Evolutionary conservation across 441 rosid genomes (phyloP).

Genomic region (Arabidopsis lyrata): DNA sequence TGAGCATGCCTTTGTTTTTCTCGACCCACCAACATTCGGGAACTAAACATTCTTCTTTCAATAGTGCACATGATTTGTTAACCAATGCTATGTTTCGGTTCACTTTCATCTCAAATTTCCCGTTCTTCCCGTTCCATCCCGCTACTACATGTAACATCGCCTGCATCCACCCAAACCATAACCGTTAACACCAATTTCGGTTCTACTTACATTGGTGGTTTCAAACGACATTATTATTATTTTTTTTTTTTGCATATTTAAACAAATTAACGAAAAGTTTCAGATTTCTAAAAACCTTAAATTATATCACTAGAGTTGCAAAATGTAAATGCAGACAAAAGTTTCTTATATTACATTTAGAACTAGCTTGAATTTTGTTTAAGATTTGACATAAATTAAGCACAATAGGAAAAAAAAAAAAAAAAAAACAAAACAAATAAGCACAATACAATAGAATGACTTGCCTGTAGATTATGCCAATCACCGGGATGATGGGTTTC

Average conservation of each 20-base stretch:
- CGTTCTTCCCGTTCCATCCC: constrained; percentile 70
- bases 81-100: constrained; percentile 84
- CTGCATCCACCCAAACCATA: constrained; percentile 15
- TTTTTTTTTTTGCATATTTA: background rate
- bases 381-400: background rate
- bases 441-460: constrained; percentile 16
- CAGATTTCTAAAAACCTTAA: background rate
- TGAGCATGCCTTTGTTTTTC: constrained; percentile 80
- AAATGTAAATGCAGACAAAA: background rate
- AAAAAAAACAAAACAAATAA: too few relatives aligned
- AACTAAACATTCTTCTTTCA: constrained; percentile 76
- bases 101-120: constrained; percentile 60
- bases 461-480: constrained; percentile 90
- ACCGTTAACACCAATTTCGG: background rate
- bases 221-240: background rate
- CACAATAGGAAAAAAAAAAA: too few relatives aligned
- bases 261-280: background rate
- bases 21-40: constrained; percentile 89
- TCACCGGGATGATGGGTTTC: constrained; percentile 78
- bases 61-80: constrained; percentile 68
- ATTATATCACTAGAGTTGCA: too few relatives aligned
- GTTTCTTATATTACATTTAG: background rate
- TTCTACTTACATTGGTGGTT: background rate
- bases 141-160: constrained; percentile 78
- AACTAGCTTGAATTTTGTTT: background rate